Evolutionary conservation across 1,139 yeast species (phyloP), one percentile per base, ranked within the genome.

Genomic region (Hyphopichia khmerensis): DNA sequence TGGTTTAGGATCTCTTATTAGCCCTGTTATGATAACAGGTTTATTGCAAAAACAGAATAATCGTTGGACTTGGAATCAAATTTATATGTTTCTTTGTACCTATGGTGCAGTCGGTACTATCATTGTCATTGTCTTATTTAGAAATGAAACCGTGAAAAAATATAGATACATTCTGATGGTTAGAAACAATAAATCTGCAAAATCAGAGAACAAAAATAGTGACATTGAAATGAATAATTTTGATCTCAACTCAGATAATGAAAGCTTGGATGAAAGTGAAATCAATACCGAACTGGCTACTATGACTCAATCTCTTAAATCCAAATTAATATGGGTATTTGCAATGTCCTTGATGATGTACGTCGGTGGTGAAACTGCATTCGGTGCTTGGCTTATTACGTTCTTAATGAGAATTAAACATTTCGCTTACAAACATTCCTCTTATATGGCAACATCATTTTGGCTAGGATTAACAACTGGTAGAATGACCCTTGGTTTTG

Each of bases 391-490:
- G 90, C 52, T 82, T 34, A 74, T 80, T 48, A 77, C 85, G 16
- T 85, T 74, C 51, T 57, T 82, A 38, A 60, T 79, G 24, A 68
- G 82, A 29, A 72, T 81, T 37, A 76, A 79, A 48, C 48, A 68
- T 0, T 59, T 71, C 41, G 54, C 71, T 8, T 81, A 75, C 50
- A 60, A 72, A 16, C 48, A 59, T 14, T 72, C 87, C 39, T 80
- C 89, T 1, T 77, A 76, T 51, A 70, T 83, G 44, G 83, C 87
- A 2, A 75, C 88, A 3, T 58, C 78, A 13, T 84, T 77, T 58
- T 84, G 90, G 90, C 52, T 72, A 13, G 87, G 86, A 1, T 62
- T 84, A 45, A 84, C 88, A 0, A 49, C 67, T 9, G 93, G 93
- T 1, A 66, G 93, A 51, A 67, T 80, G 17, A 54, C 60, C 1